A percentile compares a stretch with the other conserved stretches of the same genome.
Evolutionary conservation across 495 filamentous ascomycete genomes (phyloP).

Genomic region (Cercophora samala): DNA sequence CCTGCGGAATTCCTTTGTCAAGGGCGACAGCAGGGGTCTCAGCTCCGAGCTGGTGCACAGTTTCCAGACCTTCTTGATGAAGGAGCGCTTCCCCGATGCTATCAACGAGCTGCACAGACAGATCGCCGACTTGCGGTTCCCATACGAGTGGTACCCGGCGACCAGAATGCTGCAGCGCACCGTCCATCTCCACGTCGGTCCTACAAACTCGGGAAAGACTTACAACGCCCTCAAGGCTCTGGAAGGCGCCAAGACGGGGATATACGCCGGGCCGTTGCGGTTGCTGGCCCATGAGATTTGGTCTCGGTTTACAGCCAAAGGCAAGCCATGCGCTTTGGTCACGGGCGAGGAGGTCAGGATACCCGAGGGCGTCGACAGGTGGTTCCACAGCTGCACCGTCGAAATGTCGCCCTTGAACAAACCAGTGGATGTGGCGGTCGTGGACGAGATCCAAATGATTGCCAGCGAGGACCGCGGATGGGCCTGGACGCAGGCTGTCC

Average conservation of each 20-base stretch:
- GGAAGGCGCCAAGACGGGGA: constrained; percentile 67
- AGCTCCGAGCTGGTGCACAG: constrained; percentile 57
- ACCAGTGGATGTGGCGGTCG: constrained; percentile 81
- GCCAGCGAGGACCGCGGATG: constrained; percentile 71
- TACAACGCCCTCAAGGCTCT: constrained; percentile 91
- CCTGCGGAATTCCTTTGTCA: constrained; percentile 57
- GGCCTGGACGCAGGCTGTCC: constrained; percentile 93
- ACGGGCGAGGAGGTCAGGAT: constrained; percentile 85
- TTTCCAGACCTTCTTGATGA: constrained; percentile 52
- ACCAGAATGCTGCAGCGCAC: constrained; percentile 75
- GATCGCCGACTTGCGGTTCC: constrained; percentile 76
- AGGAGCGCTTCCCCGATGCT: constrained; percentile 33
- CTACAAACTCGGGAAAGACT: constrained; percentile 98
- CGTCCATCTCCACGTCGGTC: constrained; percentile 91
- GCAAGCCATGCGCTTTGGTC: constrained; percentile 70
- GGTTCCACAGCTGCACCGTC: constrained; percentile 82
- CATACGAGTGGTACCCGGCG: constrained; percentile 84
- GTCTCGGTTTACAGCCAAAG: constrained; percentile 70
- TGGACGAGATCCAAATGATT: constrained; percentile 99
- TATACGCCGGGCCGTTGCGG: constrained; percentile 89
- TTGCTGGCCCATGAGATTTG: constrained; percentile 93
- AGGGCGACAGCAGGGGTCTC: constrained; percentile 47
- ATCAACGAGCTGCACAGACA: constrained; percentile 53
- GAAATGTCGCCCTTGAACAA: constrained; percentile 83
- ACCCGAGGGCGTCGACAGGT: constrained; percentile 45